Conservation (phyloP, 1,139 yeast species). For the Geotrichum citri-aurantii region DNA sequence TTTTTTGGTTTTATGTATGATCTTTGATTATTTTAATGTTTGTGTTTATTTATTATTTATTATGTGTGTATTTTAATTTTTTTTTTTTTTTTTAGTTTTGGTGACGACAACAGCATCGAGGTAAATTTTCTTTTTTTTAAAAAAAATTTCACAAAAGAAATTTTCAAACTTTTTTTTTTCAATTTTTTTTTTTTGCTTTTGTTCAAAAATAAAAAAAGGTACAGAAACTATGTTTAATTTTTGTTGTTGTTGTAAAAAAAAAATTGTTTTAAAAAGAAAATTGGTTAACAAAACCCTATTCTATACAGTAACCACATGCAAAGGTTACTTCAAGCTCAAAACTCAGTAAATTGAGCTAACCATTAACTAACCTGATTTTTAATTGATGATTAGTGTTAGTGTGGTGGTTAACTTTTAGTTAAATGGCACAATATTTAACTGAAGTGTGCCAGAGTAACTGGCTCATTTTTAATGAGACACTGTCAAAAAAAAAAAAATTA, state of each 20-base stretch:
- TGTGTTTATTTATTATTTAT: neutral
- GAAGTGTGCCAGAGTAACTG: no score
- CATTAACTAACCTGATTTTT: neutral
- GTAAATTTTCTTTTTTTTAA: neutral
- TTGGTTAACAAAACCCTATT: neutral
- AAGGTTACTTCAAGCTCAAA: neutral
- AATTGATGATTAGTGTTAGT: neutral
- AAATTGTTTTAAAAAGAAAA: neutral
- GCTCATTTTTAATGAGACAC: no score
- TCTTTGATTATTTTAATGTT: no score
- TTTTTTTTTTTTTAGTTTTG: no score
- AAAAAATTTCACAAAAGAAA: no score
- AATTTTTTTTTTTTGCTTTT: neutral
- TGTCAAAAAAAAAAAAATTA: no score
- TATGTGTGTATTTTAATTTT: neutral
- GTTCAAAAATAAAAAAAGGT: neutral
- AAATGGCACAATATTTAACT: no score
- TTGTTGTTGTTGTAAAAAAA: neutral
- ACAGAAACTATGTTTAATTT: neutral
- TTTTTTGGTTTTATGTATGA: no score
- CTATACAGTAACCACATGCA: neutral
- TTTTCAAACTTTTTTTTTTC: no score
- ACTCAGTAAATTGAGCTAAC: neutral
- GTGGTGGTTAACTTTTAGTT: neutral
- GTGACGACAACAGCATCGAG: neutral